Percentiles rank a stretch among this genome's conserved stretches.
These are phyloP conservation scores for Picea sitchensis DNA, from an alignment of 75 land plant species.

Conservation along the genomic window DNA sequence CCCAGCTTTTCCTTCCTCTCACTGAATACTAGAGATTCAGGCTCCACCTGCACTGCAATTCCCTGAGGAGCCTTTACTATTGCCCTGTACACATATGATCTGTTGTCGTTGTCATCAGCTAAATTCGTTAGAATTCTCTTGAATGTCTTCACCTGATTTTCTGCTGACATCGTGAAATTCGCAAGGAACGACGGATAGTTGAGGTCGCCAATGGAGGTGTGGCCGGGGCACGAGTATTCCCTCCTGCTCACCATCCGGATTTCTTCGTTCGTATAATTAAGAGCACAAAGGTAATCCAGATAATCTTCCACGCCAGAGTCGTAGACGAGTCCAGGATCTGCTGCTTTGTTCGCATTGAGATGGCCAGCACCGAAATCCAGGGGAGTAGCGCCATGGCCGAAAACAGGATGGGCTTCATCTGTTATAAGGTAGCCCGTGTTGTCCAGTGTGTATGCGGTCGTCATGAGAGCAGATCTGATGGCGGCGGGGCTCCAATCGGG, in stretches of 20 bases:
- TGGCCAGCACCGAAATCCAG: not conserved
- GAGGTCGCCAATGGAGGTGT: constrained; percentile 14
- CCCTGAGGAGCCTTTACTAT: too few relatives aligned
- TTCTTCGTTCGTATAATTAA: not conserved
- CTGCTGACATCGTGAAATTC: not conserved
- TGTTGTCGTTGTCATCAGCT: constrained; percentile 1
- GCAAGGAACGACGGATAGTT: constrained; percentile 19
- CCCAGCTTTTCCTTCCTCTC: too few relatives aligned
- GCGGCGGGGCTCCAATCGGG: constrained; percentile 5
- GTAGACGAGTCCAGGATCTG: not conserved
- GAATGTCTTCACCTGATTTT: not conserved
- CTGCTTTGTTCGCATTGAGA: not conserved
- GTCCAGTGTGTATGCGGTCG: constrained; percentile 18
- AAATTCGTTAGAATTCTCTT: constrained; percentile 42
- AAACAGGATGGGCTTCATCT: not conserved
- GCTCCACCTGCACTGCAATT: too few relatives aligned
- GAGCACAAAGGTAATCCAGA: too few relatives aligned
- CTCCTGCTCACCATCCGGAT: not conserved
- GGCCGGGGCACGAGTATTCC: not conserved
- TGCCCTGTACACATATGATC: too few relatives aligned
- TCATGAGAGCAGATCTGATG: constrained; percentile 20
- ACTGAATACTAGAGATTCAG: too few relatives aligned
- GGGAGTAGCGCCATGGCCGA: not conserved
- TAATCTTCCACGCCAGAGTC: too few relatives aligned
- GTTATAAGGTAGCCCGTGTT: not conserved